phyloP scores from a whole-genome alignment of 2,329 filamentous ascomycete species.

The Xylariaceae sp. region DNA sequence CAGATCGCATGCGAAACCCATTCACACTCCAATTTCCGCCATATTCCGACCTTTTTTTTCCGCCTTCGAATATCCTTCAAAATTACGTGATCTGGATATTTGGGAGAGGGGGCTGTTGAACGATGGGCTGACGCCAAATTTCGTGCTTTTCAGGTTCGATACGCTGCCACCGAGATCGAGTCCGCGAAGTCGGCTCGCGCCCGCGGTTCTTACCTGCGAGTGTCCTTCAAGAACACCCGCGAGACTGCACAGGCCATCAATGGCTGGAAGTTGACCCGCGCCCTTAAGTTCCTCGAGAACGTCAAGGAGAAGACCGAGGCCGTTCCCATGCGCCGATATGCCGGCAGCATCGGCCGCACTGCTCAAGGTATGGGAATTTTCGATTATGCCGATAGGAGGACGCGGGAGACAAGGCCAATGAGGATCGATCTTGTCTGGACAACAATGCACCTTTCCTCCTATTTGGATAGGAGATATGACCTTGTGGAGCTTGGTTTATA shows the following conservation, averaged over 20 bases:
- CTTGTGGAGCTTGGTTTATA: too few species aligned
- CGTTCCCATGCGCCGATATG: slow-evolving; percentile 96
- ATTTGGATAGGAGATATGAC: neutral
- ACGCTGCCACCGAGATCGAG: slow-evolving; percentile 86
- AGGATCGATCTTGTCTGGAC: too few species aligned
- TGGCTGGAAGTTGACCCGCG: slow-evolving; percentile 96
- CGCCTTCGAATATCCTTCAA: slow-evolving; percentile 5
- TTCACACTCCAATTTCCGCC: slow-evolving; percentile 26
- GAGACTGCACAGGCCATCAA: slow-evolving; percentile 99
- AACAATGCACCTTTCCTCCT: slow-evolving; percentile 26
- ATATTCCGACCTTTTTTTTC: slow-evolving; percentile 2
- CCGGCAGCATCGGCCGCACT: slow-evolving; percentile 89
- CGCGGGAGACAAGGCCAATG: too few species aligned
- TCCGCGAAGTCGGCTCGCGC: slow-evolving; percentile 92
- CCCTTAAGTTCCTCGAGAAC: slow-evolving; percentile 95
- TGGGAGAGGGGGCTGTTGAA: slow-evolving; percentile 7
- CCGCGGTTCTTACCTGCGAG: slow-evolving; percentile 97
- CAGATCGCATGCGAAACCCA: slow-evolving; percentile 7
- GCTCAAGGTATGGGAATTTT: slow-evolving; percentile 81
- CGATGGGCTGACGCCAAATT: slow-evolving; percentile 19
- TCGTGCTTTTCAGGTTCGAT: slow-evolving; percentile 66
- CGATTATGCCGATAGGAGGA: neutral
- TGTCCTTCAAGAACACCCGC: slow-evolving; percentile 99
- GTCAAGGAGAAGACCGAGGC: slow-evolving; percentile 96
- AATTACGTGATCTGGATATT: slow-evolving; percentile 4